These are phyloP conservation scores for Eragrostis tef DNA, from an alignment of 202 grass and related monocot species.

Conservation along the genomic window DNA sequence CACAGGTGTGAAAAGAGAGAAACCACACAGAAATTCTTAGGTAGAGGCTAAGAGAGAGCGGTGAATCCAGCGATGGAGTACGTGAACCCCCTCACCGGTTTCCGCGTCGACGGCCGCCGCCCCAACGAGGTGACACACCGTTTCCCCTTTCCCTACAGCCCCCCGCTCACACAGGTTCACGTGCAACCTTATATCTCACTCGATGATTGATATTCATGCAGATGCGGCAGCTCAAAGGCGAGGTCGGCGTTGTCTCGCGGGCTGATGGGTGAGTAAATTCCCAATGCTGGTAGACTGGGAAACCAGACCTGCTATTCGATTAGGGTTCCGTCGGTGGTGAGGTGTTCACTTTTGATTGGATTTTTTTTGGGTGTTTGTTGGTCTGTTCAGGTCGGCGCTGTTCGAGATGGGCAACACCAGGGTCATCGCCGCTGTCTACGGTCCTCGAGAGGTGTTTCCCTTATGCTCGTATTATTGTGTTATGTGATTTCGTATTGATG, in stretches of 20 bases:
- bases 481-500: neutral
- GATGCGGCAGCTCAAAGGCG: slow-evolving; percentile 86
- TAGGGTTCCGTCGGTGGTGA: neutral
- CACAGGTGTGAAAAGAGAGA: too few species aligned
- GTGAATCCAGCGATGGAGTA: slow-evolving; percentile 63
- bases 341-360: neutral
- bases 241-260: slow-evolving; percentile 77
- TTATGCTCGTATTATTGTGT: neutral
- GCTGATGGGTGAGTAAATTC: slow-evolving; percentile 62
- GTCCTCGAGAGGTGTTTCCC: slow-evolving; percentile 67
- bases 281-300: neutral
- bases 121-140: slow-evolving; percentile 64
- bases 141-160: neutral
- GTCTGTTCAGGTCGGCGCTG: slow-evolving; percentile 64
- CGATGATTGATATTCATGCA: slow-evolving; percentile 11
- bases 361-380: neutral
- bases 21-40: too few species aligned
- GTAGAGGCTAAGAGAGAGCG: too few species aligned
- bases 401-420: slow-evolving; percentile 97
- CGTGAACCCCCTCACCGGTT: slow-evolving; percentile 77
- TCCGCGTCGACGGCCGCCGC: slow-evolving; percentile 84
- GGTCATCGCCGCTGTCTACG: slow-evolving; percentile 82
- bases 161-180: neutral
- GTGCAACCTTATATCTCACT: slow-evolving; percentile 7
- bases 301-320: neutral